phyloP scores from a whole-genome alignment of 495 filamentous ascomycete species.

The Penicillium chermesinum region DNA sequence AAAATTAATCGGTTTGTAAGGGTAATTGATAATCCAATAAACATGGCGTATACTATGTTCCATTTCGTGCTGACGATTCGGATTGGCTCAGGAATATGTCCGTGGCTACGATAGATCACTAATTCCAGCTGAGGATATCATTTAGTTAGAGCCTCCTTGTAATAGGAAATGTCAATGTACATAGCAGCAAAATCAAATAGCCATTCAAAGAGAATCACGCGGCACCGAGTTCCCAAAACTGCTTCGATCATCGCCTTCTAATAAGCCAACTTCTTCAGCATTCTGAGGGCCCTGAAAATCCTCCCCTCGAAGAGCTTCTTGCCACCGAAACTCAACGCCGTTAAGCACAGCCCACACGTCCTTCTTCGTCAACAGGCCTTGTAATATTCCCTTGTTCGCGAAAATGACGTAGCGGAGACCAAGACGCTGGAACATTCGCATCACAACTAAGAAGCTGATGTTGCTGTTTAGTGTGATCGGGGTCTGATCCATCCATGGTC shows the following conservation, averaged over 20 bases:
- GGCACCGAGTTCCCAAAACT: conserved; percentile 35
- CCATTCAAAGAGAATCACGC: conserved; percentile 28
- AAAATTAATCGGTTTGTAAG: not conserved
- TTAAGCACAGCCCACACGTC: conserved; percentile 95
- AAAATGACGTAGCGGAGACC: conserved; percentile 90
- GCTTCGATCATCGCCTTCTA: conserved; percentile 39
- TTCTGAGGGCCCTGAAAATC: conserved; percentile 34
- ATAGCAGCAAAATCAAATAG: not conserved
- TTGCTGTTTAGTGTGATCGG: conserved; percentile 81
- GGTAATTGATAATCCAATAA: too few relatives aligned
- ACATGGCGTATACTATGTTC: too few relatives aligned
- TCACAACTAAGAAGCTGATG: conserved; percentile 69
- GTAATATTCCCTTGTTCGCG: conserved; percentile 69
- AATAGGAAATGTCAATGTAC: conserved; percentile 2
- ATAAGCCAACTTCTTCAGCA: conserved; percentile 49
- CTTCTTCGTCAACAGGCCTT: conserved; percentile 92
- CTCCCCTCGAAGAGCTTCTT: conserved; percentile 28
- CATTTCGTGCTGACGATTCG: too few relatives aligned
- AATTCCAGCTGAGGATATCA: not conserved
- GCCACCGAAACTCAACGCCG: conserved; percentile 59
- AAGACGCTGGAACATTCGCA: conserved; percentile 89
- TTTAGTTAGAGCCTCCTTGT: not conserved
- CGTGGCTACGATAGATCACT: not conserved
- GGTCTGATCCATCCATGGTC: conserved; percentile 98
- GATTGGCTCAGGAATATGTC: not conserved